Evolutionary conservation across 2,329 filamentous ascomycete genomes (phyloP).

Genomic region (Cercospora sp.): DNA sequence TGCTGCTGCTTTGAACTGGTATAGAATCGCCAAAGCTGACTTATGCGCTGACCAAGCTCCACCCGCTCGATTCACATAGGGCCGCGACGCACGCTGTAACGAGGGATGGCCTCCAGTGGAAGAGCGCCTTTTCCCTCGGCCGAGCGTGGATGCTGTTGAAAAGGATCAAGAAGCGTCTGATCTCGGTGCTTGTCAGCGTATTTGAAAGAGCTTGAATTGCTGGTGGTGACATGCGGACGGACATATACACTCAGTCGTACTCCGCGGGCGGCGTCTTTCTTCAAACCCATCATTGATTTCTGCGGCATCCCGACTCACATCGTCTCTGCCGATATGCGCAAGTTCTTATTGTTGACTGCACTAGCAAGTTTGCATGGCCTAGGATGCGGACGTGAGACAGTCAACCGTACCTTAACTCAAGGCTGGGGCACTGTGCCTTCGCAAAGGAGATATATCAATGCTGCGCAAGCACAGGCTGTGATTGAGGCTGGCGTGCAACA

Average conservation of each 20-base stretch:
- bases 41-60: background rate
- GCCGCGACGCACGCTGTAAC: background rate
- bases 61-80: background rate
- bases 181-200: background rate
- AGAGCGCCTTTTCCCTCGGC: background rate
- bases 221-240: background rate
- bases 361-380: constrained; percentile 1
- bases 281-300: background rate
- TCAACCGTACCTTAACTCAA: constrained; percentile 32
- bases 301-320: background rate
- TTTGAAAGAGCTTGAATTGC: background rate
- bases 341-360: background rate
- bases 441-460: constrained; percentile 33
- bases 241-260: background rate
- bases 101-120: background rate
- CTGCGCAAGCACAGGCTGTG: constrained; percentile 29
- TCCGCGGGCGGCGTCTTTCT: background rate
- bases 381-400: constrained; percentile 7
- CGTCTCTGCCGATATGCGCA: background rate
- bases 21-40: background rate
- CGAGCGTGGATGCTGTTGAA: background rate
- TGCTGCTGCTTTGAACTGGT: background rate
- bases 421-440: constrained; percentile 29
- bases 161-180: background rate
- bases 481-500: constrained; percentile 30